These are phyloP conservation scores for Suillus ampliporus DNA, from an alignment of 768 basidiomycete species.

Conservation along the genomic window DNA sequence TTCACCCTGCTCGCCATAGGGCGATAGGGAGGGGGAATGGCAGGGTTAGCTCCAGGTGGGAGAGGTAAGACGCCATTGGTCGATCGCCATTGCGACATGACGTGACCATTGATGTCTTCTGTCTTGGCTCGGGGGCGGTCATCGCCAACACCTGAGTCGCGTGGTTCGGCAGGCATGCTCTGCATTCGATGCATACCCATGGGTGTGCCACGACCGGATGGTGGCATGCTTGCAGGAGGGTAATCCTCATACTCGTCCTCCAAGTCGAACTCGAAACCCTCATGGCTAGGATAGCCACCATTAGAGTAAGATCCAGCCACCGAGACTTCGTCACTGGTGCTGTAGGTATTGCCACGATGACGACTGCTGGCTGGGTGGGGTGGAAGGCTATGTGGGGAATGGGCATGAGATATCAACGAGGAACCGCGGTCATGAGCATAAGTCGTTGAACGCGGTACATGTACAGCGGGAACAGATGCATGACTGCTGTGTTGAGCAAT, in stretches of 20 bases:
- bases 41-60: conserved; percentile 28
- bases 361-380: conserved; percentile 42
- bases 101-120: conserved; percentile 67
- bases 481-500: conserved; percentile 43
- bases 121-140: conserved; percentile 71
- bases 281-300: conserved; percentile 42
- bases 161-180: conserved; percentile 59
- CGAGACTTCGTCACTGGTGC: conserved; percentile 43
- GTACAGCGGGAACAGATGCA: conserved; percentile 45
- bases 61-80: conserved; percentile 52
- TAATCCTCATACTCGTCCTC: conserved; percentile 85
- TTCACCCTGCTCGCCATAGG: conserved; percentile 54
- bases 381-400: conserved; percentile 37
- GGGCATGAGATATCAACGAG: conserved; percentile 37
- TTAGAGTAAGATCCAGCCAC: conserved; percentile 37
- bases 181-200: conserved; percentile 61
- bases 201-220: conserved; percentile 80
- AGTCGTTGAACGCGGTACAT: conserved; percentile 40
- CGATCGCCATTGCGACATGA: conserved; percentile 68
- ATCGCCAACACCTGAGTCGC: conserved; percentile 50
- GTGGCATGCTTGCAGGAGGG: conserved; percentile 49
- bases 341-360: conserved; percentile 41
- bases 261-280: conserved; percentile 74
- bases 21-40: conserved; percentile 38
- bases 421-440: conserved; percentile 44